Percentiles rank a stretch among this genome's conserved stretches.
phyloP scores from a whole-genome alignment of 768 basidiomycete species.

The Boletus patriciae region DNA sequence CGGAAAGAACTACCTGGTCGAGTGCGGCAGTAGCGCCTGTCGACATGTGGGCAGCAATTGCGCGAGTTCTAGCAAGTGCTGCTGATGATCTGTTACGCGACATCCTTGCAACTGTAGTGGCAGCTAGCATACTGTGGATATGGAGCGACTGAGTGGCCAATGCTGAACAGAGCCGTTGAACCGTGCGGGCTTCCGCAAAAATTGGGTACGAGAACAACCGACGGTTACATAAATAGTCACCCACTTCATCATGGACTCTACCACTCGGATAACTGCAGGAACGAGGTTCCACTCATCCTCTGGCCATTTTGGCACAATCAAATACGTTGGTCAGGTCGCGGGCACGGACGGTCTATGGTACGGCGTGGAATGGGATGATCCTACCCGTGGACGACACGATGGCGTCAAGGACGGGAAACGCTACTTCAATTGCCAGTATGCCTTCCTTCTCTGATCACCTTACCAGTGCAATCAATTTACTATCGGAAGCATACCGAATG shows the following conservation, averaged over 20 bases:
- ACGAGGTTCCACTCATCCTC: constrained; percentile 52
- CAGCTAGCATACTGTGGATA: constrained; percentile 29
- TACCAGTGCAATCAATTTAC: constrained; percentile 8
- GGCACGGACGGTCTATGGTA: constrained; percentile 74
- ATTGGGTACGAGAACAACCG: constrained; percentile 4
- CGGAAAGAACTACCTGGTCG: constrained; percentile 24
- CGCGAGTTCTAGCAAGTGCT: constrained; percentile 30
- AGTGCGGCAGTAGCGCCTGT: constrained; percentile 18
- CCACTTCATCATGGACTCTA: constrained; percentile 7
- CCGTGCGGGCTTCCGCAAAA: constrained; percentile 8
- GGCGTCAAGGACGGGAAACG: constrained; percentile 73
- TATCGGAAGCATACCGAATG: constrained; percentile 48
- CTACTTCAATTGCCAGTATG: constrained; percentile 80
- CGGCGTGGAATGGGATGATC: constrained; percentile 98
- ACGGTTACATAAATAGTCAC: constrained; percentile 16
- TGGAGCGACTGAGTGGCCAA: background rate
- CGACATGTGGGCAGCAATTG: constrained; percentile 38
- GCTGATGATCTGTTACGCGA: constrained; percentile 27
- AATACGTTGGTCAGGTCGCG: constrained; percentile 63
- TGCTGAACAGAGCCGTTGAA: background rate
- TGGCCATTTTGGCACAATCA: constrained; percentile 65
- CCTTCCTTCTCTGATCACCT: constrained; percentile 10
- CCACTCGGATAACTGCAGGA: constrained; percentile 38
- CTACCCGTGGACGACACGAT: constrained; percentile 80
- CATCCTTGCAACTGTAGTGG: constrained; percentile 29